Evolutionary conservation across 176 grass and related monocot genomes (phyloP).

Genomic region (Triticum dicoccoides): DNA sequence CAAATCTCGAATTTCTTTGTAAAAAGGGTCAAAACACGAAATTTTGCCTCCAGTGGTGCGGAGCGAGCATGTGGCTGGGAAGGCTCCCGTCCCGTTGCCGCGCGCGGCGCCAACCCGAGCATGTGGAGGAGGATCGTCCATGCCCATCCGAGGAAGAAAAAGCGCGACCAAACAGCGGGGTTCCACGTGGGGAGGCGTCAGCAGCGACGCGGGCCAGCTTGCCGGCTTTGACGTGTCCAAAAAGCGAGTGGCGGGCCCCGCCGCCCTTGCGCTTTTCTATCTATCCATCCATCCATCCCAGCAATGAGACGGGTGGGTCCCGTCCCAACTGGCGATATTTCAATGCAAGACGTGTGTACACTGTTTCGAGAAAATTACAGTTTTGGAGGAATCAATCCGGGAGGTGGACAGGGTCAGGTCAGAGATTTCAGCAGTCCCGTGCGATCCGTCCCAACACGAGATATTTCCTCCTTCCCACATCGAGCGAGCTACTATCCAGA

Average conservation of each 20-base stretch:
- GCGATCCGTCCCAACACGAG: neutral
- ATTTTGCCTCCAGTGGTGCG: neutral
- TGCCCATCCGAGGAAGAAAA: neutral
- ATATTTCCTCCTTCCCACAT: too few species aligned
- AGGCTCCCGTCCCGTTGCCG: too few species aligned
- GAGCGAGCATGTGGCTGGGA: conserved; percentile 18
- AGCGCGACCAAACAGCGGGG: neutral
- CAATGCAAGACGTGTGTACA: too few species aligned
- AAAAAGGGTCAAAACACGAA: too few species aligned
- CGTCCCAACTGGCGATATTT: too few species aligned
- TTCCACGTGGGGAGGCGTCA: neutral
- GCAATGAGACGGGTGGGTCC: neutral
- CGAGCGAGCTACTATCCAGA: too few species aligned
- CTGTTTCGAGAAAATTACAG: neutral
- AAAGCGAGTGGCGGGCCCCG: neutral
- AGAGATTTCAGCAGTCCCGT: neutral
- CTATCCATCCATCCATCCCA: neutral
- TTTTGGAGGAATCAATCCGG: neutral
- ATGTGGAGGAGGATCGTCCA: neutral
- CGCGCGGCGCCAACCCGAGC: neutral
- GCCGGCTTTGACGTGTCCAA: conserved; percentile 12
- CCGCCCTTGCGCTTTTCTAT: conserved; percentile 8
- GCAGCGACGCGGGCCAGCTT: neutral
- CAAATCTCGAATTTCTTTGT: too few species aligned
- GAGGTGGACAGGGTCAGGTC: neutral